Conservation (phyloP, 2,329 filamentous ascomycete species). For the Sarocladium strictum region DNA sequence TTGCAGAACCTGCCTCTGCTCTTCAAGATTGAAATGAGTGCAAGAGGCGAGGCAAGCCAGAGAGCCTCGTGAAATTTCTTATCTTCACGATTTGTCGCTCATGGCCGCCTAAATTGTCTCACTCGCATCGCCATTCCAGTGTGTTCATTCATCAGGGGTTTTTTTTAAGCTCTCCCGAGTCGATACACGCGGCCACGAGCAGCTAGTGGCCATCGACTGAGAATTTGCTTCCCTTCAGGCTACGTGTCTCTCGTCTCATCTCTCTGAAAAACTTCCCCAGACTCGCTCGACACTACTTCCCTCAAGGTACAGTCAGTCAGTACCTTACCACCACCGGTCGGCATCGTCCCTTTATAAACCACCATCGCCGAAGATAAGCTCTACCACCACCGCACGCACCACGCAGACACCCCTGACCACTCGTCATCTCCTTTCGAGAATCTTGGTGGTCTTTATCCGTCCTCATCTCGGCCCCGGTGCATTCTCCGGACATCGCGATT, state of each 20-base stretch:
- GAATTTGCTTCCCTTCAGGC: too few species aligned
- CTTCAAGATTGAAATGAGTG: too few species aligned
- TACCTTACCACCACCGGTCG: background rate
- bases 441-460: background rate
- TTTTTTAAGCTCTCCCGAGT: too few species aligned
- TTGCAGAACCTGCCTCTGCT: too few species aligned
- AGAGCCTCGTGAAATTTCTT: background rate
- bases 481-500: background rate
- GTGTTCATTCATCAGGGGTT: background rate
- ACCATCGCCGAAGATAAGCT: background rate
- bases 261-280: too few species aligned
- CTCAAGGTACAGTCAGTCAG: background rate
- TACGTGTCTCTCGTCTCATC: too few species aligned
- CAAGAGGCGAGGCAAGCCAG: too few species aligned
- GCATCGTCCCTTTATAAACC: background rate
- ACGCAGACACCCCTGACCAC: background rate
- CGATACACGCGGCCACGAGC: too few species aligned
- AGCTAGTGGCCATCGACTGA: too few species aligned
- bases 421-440: background rate
- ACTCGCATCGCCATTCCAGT: background rate
- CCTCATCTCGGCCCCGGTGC: background rate
- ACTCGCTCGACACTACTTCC: too few species aligned
- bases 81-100: background rate
- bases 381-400: conserved; percentile 4
- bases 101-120: background rate